Base-by-base conservation (phyloP, 2,329 filamentous ascomycete genomes). In the Ceratocystis diversiconidia region DNA sequence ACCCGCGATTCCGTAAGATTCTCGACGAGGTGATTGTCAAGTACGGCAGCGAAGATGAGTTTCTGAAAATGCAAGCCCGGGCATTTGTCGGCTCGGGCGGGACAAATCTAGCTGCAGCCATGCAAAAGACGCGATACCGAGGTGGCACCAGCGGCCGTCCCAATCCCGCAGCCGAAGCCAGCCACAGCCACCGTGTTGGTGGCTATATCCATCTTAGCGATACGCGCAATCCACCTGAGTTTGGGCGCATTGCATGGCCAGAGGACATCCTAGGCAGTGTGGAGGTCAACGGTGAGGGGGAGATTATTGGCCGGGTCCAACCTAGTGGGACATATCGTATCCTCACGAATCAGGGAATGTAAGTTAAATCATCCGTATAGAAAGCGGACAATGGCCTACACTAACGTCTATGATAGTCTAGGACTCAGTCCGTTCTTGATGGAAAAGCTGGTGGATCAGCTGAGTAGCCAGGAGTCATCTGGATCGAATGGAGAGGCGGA, bases 221-320 rank as follows among this genome's bases (percentile, higher is more conserved):
- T 71, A 71, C 76, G 64, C 76, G 85, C 64, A 86, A 85, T 63
- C 83, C 84, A 1, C 85, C 84, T 0, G 85, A 86, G 70, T 88
- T 80, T 76, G 85, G 85, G 17, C 75, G 85, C 63, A 87, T 88
- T 71, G 84, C 85, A 1, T 87, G 82, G 78, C 85, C 85, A 1
- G 85, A 88, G 70, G 85, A 88, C 70, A 88, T 88, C 46, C 76
- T 88, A 64, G 85, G 85, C 46, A 87, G 85, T 69, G 78, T 88
- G 50, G 82, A 87, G 71, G 85, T 88, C 4, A 78, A 86, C 71
- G 78, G 76, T 1, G 69, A 74, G 5, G 85, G 85, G 0, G 72
- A 79, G 32, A 80, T 87, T 63, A 75, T 85, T 30, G 82, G 83
- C 25, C 79, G 78, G 68, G 82, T 82, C 69, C 79, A 84, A 73